Base-by-base conservation (phyloP, 257 asterid species). In the Solanum chaucha region DNA sequence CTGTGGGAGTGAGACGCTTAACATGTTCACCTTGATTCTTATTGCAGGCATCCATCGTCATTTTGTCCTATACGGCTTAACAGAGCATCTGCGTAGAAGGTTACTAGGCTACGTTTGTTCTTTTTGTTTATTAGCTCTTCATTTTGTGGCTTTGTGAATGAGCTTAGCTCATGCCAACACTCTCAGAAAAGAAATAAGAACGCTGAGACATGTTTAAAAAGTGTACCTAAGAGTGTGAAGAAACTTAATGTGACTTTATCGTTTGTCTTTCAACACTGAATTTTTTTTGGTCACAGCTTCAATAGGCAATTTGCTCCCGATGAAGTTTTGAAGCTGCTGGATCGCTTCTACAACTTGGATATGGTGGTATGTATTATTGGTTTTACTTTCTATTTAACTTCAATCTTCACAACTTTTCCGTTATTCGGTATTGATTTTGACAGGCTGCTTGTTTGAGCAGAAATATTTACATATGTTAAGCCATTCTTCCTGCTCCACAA, bases 341-440 rank as follows among this genome's bases (percentile, higher is more conserved):
- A 94, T 46, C 97, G 98, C 38, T 97, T 97, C 91, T 97, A 93
- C 92, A 93, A 97, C 94, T 90, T 97, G 94, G 99, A 97, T 85
- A 92, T 94, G 99, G 92, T 97, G 97, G 99, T 97, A 91, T n/a
- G 95, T 22, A 51, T 61, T 70, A 71, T 80, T 44, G 44, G 30
- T 48, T 81, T 81, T 48, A 20, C 68, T 17, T 81, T 48, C 68
- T 81, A 30, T 48, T 30, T 51, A 10, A 48, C 85, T 81, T 81
- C 44, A 48, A 10, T 48, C 22, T 4, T 48, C 28, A 28, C 7
- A 35, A 48, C 41, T 28, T 81, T 1, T 48, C 44, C 11, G 0
- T 81, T 9, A 28, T 48, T 81, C 20, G 5, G 28, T 48, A 81
- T 9, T 30, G 26, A 28, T 38, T 46, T 81, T 5, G 85, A 80